These are phyloP conservation scores for Apostasia shenzhenica DNA, from an alignment of 106 monocot species.

Conservation along the genomic window DNA sequence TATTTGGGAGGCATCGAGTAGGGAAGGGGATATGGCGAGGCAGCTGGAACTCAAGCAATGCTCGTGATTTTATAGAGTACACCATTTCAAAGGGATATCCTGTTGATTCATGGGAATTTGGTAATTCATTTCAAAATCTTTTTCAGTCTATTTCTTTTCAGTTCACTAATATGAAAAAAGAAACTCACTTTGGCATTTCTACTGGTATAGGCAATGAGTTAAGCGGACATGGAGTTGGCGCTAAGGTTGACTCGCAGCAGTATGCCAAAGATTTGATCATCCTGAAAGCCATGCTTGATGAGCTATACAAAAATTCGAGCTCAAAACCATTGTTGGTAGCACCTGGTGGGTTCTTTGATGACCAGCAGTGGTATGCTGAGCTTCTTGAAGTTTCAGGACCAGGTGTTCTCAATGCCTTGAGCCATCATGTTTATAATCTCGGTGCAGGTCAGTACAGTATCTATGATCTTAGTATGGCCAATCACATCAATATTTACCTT, in stretches of 20 bases:
- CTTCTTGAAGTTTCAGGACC: conserved; percentile 77
- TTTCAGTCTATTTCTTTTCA: not conserved
- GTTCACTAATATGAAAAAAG: not conserved
- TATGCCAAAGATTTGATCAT: conserved; percentile 68
- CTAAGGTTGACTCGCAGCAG: conserved; percentile 42
- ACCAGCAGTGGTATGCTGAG: conserved; percentile 71
- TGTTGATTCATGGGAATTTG: conserved; percentile 96
- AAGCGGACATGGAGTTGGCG: conserved; percentile 70
- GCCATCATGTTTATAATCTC: conserved; percentile 90
- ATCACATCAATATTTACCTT: not conserved
- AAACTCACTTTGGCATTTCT: not conserved
- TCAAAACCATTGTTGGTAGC: conserved; percentile 53
- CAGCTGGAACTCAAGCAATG: conserved; percentile 77
- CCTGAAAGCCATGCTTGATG: conserved; percentile 44
- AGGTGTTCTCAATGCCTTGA: conserved; percentile 56
- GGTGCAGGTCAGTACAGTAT: conserved; percentile 57
- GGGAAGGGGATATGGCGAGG: conserved; percentile 39
- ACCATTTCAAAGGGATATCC: conserved; percentile 75
- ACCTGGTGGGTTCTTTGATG: conserved; percentile 94
- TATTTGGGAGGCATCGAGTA: conserved; percentile 45
- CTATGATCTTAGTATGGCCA: conserved; percentile 1
- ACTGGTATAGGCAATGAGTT: conserved; percentile 82
- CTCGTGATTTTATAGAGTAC: conserved; percentile 73
- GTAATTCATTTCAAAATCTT: conserved; percentile 26
- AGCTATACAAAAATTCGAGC: conserved; percentile 41